Conservation (phyloP, 2,329 filamentous ascomycete genomes). For the Aspergillus caelatus region DNA sequence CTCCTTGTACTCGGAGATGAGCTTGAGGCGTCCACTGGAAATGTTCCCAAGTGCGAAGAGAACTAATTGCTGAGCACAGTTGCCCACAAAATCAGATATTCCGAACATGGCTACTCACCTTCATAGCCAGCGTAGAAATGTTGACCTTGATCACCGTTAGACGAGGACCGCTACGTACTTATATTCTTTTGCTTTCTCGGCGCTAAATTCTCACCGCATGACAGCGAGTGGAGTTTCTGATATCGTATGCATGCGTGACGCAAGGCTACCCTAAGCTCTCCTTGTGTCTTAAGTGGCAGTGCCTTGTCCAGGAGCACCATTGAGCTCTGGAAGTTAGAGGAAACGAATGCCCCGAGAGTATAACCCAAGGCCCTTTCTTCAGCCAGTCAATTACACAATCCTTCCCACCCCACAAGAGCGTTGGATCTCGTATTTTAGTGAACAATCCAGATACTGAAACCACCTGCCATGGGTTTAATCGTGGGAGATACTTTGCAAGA, state of each 20-base stretch:
- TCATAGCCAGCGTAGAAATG: no score
- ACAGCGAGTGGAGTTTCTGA: background rate
- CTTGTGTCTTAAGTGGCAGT: background rate
- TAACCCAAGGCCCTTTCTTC: no score
- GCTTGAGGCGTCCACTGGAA: background rate
- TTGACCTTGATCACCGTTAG: no score
- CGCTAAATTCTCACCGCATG: background rate
- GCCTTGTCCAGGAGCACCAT: accelerated
- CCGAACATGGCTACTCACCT: background rate
- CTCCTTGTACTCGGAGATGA: background rate
- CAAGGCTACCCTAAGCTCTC: background rate
- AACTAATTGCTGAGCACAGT: background rate
- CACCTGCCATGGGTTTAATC: no score
- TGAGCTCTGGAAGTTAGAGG: no score
- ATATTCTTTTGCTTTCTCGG: background rate
- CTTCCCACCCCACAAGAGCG: no score
- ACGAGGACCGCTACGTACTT: background rate
- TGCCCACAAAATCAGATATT: background rate
- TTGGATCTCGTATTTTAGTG: no score
- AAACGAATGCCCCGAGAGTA: no score
- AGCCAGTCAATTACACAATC: no score
- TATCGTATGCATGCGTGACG: background rate
- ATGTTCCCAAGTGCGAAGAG: background rate
- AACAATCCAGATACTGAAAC: no score
- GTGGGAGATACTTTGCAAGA: no score